Evolutionary conservation across 177 flowering plant species (phyloP).

Genomic region (Telopea speciosissima): DNA sequence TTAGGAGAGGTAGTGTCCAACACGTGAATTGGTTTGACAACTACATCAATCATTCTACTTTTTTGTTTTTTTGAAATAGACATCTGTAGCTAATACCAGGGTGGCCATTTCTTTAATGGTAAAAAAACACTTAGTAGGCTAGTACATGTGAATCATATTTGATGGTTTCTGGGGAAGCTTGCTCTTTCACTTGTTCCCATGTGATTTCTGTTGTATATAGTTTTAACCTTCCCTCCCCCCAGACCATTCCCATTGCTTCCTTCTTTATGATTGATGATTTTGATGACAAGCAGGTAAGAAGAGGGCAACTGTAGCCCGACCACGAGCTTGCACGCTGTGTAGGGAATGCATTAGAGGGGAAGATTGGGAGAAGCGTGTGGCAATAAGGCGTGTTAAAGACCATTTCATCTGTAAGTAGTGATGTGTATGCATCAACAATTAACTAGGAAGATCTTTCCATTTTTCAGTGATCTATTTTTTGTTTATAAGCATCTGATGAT

Average conservation of each 20-base stretch:
- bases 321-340: conserved; percentile 82
- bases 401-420: conserved; percentile 90
- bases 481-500: not conserved
- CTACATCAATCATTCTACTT: too few species aligned
- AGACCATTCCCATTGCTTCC: not conserved
- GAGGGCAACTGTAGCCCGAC: conserved; percentile 69
- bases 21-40: too few species aligned
- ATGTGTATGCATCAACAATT: not conserved
- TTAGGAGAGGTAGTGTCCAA: too few species aligned
- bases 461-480: not conserved
- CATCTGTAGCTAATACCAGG: too few species aligned
- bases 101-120: too few species aligned
- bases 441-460: not conserved
- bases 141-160: too few species aligned
- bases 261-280: not conserved
- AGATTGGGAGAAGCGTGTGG: conserved; percentile 56
- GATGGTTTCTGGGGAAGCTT: too few species aligned
- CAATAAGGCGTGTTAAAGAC: conserved; percentile 74
- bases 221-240: too few species aligned
- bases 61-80: too few species aligned
- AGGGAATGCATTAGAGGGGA: conserved; percentile 79
- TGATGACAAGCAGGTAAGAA: conserved; percentile 44
- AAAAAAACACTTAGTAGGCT: too few species aligned
- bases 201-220: too few species aligned
- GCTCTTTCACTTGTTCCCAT: too few species aligned